Evolutionary conservation across 106 monocot species (phyloP).

Genomic region (Alisma plantagoaquatica): DNA sequence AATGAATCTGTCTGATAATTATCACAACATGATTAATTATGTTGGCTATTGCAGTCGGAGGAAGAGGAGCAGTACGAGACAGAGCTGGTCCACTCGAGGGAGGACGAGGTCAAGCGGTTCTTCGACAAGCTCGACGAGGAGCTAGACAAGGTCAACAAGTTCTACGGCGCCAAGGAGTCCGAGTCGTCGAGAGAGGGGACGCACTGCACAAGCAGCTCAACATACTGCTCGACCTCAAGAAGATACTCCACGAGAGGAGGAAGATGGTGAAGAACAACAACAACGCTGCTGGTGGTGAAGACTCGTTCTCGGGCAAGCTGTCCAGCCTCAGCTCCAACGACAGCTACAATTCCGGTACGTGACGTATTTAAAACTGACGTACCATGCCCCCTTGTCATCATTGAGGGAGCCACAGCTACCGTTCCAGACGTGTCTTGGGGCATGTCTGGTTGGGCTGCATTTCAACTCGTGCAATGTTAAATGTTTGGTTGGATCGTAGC

Average conservation of each 20-base stretch:
- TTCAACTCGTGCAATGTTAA: too few species aligned
- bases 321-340: constrained; percentile 5
- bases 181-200: constrained; percentile 76
- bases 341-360: too few species aligned
- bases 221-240: constrained; percentile 69
- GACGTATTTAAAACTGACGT: too few species aligned
- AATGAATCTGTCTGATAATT: too few species aligned
- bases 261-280: constrained; percentile 12
- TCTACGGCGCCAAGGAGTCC: constrained; percentile 54
- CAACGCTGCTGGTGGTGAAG: neutral
- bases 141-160: constrained; percentile 68
- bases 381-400: too few species aligned
- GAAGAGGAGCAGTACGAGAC: constrained; percentile 42
- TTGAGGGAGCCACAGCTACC: too few species aligned
- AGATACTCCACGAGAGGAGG: constrained; percentile 56
- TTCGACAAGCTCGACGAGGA: constrained; percentile 65
- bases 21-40: too few species aligned
- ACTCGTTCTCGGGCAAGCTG: too few species aligned
- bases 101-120: constrained; percentile 70
- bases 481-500: too few species aligned
- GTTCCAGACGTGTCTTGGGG: too few species aligned
- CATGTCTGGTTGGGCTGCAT: too few species aligned
- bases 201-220: constrained; percentile 76
- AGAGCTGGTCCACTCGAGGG: constrained; percentile 55
- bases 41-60: too few species aligned